Conservation (phyloP, 371 early-diverging fungal species). For the Mucor saturninus region DNA sequence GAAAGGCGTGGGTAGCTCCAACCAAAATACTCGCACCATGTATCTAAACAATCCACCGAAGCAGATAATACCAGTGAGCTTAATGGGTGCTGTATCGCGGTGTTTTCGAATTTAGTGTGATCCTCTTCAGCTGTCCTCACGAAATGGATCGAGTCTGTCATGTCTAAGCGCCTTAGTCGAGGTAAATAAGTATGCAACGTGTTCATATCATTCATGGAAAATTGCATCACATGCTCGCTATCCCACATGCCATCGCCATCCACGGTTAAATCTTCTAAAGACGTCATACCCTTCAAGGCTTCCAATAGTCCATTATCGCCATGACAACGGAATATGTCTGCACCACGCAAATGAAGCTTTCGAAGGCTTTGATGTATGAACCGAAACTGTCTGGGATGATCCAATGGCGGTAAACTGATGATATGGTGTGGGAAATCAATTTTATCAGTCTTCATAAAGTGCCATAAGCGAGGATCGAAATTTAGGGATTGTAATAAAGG, state of each 20-base stretch:
- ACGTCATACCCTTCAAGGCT: conserved; percentile 1
- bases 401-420: conserved; percentile 6
- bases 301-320: neutral
- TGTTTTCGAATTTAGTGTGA: too few species aligned
- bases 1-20: neutral
- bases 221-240: conserved; percentile 2
- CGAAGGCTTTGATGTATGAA: conserved; percentile 4
- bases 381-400: conserved; percentile 18
- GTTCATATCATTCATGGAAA: conserved; percentile 11
- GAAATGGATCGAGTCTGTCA: conserved; percentile 1
- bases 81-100: too few species aligned
- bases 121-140: neutral
- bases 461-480: conserved; percentile 14
- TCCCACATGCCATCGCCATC: conserved; percentile 10
- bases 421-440: neutral
- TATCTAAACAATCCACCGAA: neutral
- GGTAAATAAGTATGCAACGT: conserved; percentile 8
- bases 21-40: conserved; percentile 7
- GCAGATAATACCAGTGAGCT: neutral
- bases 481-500: conserved; percentile 13
- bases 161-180: neutral
- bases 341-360: conserved; percentile 9
- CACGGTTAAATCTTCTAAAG: neutral
- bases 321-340: conserved; percentile 13
- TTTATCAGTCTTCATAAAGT: conserved; percentile 1